Evolutionary conservation across 352 stramenopile genomes (phyloP), one percentile per base, ranked within the genome.

Genomic region (Globisporangium ultimum): DNA sequence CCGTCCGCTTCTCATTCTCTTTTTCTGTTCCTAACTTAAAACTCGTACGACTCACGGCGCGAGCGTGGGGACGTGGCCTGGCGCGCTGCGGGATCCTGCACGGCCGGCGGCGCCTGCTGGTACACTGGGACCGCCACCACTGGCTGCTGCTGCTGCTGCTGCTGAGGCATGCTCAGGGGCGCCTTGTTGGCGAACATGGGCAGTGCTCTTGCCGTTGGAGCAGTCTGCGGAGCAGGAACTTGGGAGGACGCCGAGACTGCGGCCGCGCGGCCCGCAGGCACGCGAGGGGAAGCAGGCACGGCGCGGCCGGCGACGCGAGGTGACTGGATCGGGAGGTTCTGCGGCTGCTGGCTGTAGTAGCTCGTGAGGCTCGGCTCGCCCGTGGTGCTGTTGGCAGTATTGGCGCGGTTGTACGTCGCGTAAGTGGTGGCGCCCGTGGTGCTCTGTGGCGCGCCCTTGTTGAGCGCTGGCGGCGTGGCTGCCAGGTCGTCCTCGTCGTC

Each of bases 401-500:
- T 54, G 15, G 48, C 52, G 12, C 59, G 24, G 24, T 32, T 58
- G 52, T 77, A 77, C 20, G 60, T 66, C 9, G 71, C 58, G 60
- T 80, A 84, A 24, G 41, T 66, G n/a, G 61, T 56, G 8, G 48
- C 61, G 15, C 60, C 66, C 3, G 68, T 78, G 2, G 70, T 71
- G 47, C 63, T 80, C 45, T 55, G 48, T 0, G 73, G 69, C 24
- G 24, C 24, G 38, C 71, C 69, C 63, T 84, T 84, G 5, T 59
- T 24, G 40, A 80, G 75, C 12, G 63, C 61, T 0, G 62, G 61
- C 1, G 70, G 64, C 9, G 72, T 73, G 15, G 70, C 69, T 8
- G 70, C 53, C n/a, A 80, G 70, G 17, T 87, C 76, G 2, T 88
- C 76, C 7, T 90, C 81, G 18, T 90, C 80, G 2, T 89, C 77